These are phyloP conservation scores for Rhizopogon rudus DNA, from an alignment of 768 basidiomycete genomes.

Conservation along the genomic window DNA sequence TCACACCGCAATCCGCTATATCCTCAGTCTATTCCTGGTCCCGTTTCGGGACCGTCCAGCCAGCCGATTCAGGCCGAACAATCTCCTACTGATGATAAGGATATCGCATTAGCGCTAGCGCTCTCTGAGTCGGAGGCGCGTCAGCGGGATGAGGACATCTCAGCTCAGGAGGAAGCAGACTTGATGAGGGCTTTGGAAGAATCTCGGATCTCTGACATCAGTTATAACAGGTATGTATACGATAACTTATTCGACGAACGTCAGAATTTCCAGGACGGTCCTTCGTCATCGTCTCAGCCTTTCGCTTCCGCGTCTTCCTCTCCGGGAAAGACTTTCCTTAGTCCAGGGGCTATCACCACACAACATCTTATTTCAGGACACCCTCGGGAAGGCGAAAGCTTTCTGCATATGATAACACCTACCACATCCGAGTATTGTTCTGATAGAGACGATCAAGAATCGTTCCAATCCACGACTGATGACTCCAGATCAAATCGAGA, in stretches of 20 bases:
- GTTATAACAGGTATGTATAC: slow-evolving; percentile 1
- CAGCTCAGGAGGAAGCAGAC: slow-evolving; percentile 55
- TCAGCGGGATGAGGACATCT: slow-evolving; percentile 18
- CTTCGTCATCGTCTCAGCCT: slow-evolving; percentile 4
- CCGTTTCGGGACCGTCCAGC: slow-evolving; percentile 8
- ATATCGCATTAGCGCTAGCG: slow-evolving; percentile 42
- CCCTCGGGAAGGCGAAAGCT: slow-evolving; percentile 22
- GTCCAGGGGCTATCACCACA: slow-evolving; percentile 7
- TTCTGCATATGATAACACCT: slow-evolving; percentile 26
- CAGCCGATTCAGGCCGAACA: slow-evolving; percentile 7
- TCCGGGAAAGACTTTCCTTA: slow-evolving; percentile 9
- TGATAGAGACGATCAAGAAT: slow-evolving; percentile 18
- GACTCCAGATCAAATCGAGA: slow-evolving; percentile 1
- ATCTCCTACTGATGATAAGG: slow-evolving; percentile 35
- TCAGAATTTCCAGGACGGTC: slow-evolving; percentile 3
- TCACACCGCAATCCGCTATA: slow-evolving; percentile 27
- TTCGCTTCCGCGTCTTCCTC: slow-evolving; percentile 12
- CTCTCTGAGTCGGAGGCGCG: slow-evolving; percentile 36
- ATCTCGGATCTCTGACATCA: slow-evolving; percentile 31
- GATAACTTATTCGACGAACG: background rate
- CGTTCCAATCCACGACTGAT: slow-evolving; percentile 3
- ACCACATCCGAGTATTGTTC: slow-evolving; percentile 13
- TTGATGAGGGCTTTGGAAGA: slow-evolving; percentile 58
- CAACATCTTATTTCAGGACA: background rate
- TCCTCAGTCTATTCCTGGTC: slow-evolving; percentile 24